phyloP scores from a whole-genome alignment of 1,284 basidiomycete species.

The Ganoderma multipileum region DNA sequence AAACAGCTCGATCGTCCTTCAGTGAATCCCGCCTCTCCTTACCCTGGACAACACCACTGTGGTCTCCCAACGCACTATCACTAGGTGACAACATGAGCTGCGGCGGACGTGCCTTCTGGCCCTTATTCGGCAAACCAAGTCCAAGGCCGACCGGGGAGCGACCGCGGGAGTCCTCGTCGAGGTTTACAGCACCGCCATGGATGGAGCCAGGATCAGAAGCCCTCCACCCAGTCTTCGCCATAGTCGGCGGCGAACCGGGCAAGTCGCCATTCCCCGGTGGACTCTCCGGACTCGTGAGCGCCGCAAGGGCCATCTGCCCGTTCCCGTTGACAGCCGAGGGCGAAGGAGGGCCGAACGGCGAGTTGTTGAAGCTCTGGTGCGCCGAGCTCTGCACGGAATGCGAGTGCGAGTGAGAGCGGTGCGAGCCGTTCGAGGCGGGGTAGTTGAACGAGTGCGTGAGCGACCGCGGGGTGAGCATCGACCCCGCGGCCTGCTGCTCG shows the following conservation, averaged over 20 bases:
- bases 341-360: constrained; percentile 36
- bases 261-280: constrained; percentile 45
- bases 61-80: constrained; percentile 58
- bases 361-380: constrained; percentile 44
- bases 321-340: constrained; percentile 31
- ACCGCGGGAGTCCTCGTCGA: constrained; percentile 25
- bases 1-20: constrained; percentile 62
- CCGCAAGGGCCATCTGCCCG: constrained; percentile 19
- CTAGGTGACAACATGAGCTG: constrained; percentile 65
- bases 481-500: constrained; percentile 27
- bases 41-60: constrained; percentile 32
- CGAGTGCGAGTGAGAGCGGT: constrained; percentile 51
- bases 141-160: constrained; percentile 30
- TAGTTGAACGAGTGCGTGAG: constrained; percentile 45
- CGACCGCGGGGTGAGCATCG: constrained; percentile 42
- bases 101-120: constrained; percentile 44
- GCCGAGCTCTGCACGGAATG: constrained; percentile 49
- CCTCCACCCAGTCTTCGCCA: constrained; percentile 35
- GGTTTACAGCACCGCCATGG: constrained; percentile 16
- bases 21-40: constrained; percentile 38
- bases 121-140: constrained; percentile 31
- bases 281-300: constrained; percentile 47
- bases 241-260: constrained; percentile 28
- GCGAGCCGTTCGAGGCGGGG: constrained; percentile 35
- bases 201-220: constrained; percentile 40